Base-by-base conservation (phyloP, 2,329 filamentous ascomycete species). In the Cladophialophora exuberans region DNA sequence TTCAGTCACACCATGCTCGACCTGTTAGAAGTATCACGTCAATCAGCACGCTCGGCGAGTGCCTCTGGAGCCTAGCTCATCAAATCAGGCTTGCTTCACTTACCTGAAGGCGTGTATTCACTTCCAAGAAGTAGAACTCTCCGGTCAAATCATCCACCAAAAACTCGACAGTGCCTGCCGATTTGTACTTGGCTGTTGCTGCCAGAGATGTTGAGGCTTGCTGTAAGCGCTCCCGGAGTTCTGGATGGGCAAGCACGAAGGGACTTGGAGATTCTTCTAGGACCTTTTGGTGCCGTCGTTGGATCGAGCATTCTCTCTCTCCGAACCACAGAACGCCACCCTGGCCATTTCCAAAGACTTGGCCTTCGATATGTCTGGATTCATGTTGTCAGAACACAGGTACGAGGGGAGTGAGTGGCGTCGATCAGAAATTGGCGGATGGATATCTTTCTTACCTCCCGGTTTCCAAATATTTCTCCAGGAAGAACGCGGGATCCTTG, bases 261-360 rank as follows among this genome's bases (percentile, higher is more conserved):
- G 90, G 90, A 9, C 89, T 90, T 0, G 91, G 91, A 2, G 87
- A 90, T 71, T 96, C 91, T 69, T 96, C 91, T 17, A 96, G 80
- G 36, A 96, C 88, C 74, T 96, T 96, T 69, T 96, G 91, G 67
- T 96, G 90, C 33, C 91, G 77, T 60, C 91, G 77, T 73, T 96
- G 91, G 9, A 96, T 81, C 49, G 88, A 92, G 72, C 91, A 96
- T 69, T 96, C 91, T 52, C 91, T 80, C 73, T 96, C 91, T 17
- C 90, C 89, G 23, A 96, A 82, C 11, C 88, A 85, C 7, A 95
- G 86, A n/a, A 86, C 90, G 66, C 87, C 83, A 1, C 89, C 90
- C 63, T 85, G 79, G 50, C 84, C 84, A 67, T 96, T 91, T 38
- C 90, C 91, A 70, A 96, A 94, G 11, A 96, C 83, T 69, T 96